These are phyloP conservation scores for Kitagawia praeruptora DNA, from an alignment of 129 eudicot genomes.

Conservation along the genomic window DNA sequence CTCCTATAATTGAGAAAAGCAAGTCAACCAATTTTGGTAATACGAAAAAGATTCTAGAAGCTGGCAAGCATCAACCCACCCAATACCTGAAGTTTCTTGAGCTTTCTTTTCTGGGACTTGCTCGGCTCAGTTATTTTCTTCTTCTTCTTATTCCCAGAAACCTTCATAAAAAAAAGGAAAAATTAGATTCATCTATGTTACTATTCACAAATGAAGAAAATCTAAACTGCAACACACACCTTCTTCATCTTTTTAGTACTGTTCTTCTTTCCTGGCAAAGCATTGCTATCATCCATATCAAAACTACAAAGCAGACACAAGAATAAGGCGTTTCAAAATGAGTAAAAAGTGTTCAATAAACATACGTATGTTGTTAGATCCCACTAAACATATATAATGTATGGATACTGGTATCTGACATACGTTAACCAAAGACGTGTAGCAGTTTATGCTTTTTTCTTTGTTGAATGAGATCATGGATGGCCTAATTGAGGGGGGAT, in stretches of 20 bases:
- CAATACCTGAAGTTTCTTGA: slow-evolving; percentile 64
- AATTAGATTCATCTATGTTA: neutral
- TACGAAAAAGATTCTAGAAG: neutral
- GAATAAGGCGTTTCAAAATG: neutral
- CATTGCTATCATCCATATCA: slow-evolving; percentile 45
- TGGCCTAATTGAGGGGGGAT: neutral
- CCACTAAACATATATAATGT: neutral
- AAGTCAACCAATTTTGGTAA: neutral
- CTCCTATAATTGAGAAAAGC: slow-evolving; percentile 45
- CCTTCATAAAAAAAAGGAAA: slow-evolving; percentile 21
- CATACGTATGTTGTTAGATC: neutral
- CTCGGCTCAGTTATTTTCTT: slow-evolving; percentile 34
- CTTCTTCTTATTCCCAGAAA: slow-evolving; percentile 28
- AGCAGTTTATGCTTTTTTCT: neutral
- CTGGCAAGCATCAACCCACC: neutral
- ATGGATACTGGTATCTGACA: neutral
- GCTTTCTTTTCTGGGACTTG: slow-evolving; percentile 69
- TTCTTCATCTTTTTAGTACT: slow-evolving; percentile 29
- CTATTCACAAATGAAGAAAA: neutral
- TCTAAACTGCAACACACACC: slow-evolving; percentile 19
- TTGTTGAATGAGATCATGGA: neutral
- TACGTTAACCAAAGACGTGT: neutral
- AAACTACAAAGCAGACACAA: slow-evolving; percentile 18
- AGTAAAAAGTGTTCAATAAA: neutral
- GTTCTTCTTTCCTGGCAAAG: slow-evolving; percentile 48